Base-by-base conservation (phyloP, 129 eudicot genomes). In the Ambrosia trifida region DNA sequence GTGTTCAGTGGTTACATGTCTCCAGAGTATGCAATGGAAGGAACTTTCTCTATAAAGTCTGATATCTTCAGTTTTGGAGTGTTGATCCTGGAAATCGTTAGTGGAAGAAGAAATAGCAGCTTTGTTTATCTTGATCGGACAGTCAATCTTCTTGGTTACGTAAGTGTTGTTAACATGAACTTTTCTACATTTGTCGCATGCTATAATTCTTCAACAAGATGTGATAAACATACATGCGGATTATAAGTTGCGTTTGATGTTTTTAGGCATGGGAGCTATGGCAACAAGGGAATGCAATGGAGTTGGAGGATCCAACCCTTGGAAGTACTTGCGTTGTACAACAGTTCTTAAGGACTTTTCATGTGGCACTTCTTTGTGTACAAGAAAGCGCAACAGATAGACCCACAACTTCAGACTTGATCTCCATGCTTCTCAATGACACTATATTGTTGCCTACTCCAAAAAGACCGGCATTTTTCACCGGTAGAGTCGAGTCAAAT, bases 81-180 rank as follows among this genome's bases (percentile, higher is more conserved):
- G 11, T 56, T 78, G 43, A 54, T 78, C 19, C 10, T 78, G 5
- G 82, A 78, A 72, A 78, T 71, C 6, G 4, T 71, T 0, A 53
- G 50, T 1, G 77, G 77, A 18, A 70, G 82, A 64, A 64, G 46
- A 70, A 46, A 59, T 41, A 20, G 43, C 1, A 47, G 84, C 30
- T 78, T 72, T 2, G 40, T 20, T 75, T 13, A 53, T 10, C 72
- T 67, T 53, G 81, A 78, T 35, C 19, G 13, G 43, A 68, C 78
- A 30, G n/a, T 57, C 20, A 54, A 79, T 70, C 83, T 86, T 52
- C 9, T 86, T 18, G 86, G 82, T 67, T 75, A 62, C 32, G 88
- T 83, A 83, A 81, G 88, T 74, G 41, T 72, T n/a, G 58, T 76
- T 47, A 40, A 66, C 11, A 14, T 66, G 24, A 70, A 2, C 17